These are phyloP conservation scores for Chaetoscypha palmicola DNA, from an alignment of 2,329 filamentous ascomycete genomes.

Conservation along the genomic window DNA sequence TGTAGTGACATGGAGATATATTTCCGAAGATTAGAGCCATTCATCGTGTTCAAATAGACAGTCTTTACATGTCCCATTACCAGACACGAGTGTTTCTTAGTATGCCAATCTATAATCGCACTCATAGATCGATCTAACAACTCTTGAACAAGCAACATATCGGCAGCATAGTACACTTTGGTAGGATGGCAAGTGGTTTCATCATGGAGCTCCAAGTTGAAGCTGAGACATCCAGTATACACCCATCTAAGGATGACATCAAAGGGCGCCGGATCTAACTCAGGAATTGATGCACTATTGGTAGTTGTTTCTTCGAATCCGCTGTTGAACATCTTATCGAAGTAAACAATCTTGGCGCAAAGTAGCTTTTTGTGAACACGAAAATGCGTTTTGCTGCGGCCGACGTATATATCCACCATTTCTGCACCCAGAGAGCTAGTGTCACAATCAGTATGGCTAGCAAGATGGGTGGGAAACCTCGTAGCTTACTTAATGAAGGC, in stretches of 20 bases:
- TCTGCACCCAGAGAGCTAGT: too few relatives aligned
- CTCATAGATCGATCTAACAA: neutral
- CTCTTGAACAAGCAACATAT: neutral
- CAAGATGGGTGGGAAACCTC: too few relatives aligned
- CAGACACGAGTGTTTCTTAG: neutral
- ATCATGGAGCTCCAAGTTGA: neutral
- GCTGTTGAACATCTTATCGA: slow-evolving; percentile 11
- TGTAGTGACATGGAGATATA: neutral
- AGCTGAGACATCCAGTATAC: slow-evolving; percentile 5
- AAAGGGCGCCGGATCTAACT: neutral
- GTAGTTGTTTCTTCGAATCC: slow-evolving; percentile 4
- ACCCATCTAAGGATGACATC: slow-evolving; percentile 1
- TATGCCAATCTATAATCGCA: neutral
- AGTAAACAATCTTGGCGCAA: slow-evolving; percentile 7
- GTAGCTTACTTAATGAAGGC: too few relatives aligned
- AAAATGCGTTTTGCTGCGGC: slow-evolving; percentile 1
- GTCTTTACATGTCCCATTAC: neutral
- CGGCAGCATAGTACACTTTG: neutral
- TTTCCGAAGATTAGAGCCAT: neutral
- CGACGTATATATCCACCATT: slow-evolving; percentile 11
- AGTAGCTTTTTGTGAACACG: slow-evolving; percentile 8
- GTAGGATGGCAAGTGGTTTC: neutral
- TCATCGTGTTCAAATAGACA: neutral
- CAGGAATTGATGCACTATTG: neutral
- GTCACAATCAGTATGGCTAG: too few relatives aligned